These are phyloP conservation scores for Arctostaphylos glauca DNA, from an alignment of 148 eudicot genomes.

Conservation along the genomic window DNA sequence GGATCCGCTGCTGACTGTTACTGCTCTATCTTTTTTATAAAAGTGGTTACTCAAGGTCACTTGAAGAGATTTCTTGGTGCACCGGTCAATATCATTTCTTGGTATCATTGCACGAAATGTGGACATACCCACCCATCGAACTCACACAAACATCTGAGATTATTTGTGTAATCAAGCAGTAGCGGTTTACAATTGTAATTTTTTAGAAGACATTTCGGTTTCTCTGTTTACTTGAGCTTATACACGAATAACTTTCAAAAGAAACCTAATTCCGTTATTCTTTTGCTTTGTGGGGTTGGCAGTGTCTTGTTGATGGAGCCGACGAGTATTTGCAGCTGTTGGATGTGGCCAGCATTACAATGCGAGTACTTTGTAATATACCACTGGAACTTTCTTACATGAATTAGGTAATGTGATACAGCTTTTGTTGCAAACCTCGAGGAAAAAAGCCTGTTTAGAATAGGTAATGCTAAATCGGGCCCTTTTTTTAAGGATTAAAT, in stretches of 20 bases:
- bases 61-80: not conserved
- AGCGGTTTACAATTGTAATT: not conserved
- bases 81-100: not conserved
- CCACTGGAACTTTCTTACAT: conserved; percentile 45
- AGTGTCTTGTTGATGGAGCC: conserved; percentile 95
- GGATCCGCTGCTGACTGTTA: not conserved
- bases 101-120: not conserved
- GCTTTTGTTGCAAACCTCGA: conserved; percentile 9
- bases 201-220: not conserved
- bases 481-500: not conserved
- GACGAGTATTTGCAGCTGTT: conserved; percentile 95
- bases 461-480: not conserved
- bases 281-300: conserved; percentile 26
- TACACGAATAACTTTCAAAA: not conserved
- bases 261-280: not conserved
- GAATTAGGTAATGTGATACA: conserved; percentile 22
- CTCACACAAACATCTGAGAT: not conserved
- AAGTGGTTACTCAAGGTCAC: not conserved
- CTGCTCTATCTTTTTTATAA: not conserved
- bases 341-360: conserved; percentile 71
- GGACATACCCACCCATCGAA: not conserved
- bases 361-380: conserved; percentile 69
- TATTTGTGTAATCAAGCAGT: not conserved
- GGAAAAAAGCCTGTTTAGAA: conserved; percentile 20
- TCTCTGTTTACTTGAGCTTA: not conserved